Evolutionary conservation across 2,329 filamentous ascomycete species (phyloP), one percentile per base, ranked within the genome.

Genomic region (Sclerotinia glacialis): DNA sequence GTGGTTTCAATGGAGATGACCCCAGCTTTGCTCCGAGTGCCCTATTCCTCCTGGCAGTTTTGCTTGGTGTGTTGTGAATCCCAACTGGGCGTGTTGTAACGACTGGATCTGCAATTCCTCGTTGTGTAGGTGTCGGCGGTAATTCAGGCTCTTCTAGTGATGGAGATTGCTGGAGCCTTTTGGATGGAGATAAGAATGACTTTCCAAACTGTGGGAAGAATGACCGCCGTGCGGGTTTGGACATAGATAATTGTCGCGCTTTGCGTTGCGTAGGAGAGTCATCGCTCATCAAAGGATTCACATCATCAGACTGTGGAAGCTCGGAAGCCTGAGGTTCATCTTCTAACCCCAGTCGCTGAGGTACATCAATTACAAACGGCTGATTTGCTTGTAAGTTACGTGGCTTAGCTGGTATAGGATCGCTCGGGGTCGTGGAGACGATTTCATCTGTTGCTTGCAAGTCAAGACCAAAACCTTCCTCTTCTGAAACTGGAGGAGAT

Each of bases 61-160:
- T 83, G 28, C 83, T 84, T 0, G 86, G 85, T 18, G 84, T 86
- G 61, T 82, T 82, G 67, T 88, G 86, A 37, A 89, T 88, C 0
- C 86, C 86, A 26, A 78, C 75, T 0, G 85, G 84, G 9, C 84
- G 84, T 3, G 83, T 83, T 53, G 81, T 83, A 37, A 85, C 79
- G 1, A 84, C 78, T 14, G 83, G 80, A 67, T 88, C 85, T 2
- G 78, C 77, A 16, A 82, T 76, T 4, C 80, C 81, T 47, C 78
- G 78, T 58, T 83, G 79, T 40, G 80, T 80, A 0, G 83, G 82
- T 0, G 85, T 85, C 0, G 85, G 85, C 3, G 88, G 89, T 6
- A 91, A 79, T 58, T 89, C 86, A 1, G 87, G 87, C 71, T 90
- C 86, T 21, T 81, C 81, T n/a, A 74, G 42, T 47, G 53, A 40